These are phyloP conservation scores for Cucurbita argyrosperma DNA, from an alignment of 306 rosid species.

Conservation along the genomic window DNA sequence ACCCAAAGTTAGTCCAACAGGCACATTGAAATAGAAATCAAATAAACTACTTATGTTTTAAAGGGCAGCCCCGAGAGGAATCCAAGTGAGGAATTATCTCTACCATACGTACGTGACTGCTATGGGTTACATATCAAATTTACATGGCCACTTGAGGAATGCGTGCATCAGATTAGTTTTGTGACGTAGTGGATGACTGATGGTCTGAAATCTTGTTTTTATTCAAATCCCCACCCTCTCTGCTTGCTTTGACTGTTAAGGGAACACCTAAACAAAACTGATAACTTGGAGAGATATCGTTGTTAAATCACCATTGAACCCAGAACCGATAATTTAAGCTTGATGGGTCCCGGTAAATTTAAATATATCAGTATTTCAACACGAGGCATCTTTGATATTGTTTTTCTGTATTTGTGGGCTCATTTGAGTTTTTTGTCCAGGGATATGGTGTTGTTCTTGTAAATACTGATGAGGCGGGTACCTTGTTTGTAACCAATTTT, in stretches of 20 bases:
- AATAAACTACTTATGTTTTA: not conserved
- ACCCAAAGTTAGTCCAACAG: not conserved
- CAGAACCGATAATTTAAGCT: not conserved
- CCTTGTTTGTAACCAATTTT: conserved; percentile 70
- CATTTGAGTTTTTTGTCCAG: conserved; percentile 28
- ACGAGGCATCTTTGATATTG: not conserved
- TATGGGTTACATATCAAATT: not conserved
- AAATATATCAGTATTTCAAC: not conserved
- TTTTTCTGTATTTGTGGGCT: not conserved
- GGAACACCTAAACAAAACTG: not conserved
- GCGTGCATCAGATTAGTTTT: not conserved
- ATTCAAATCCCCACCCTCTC: not conserved
- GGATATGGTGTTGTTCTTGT: conserved; percentile 93
- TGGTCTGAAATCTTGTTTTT: not conserved
- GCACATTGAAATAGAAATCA: not conserved
- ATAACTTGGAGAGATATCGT: not conserved
- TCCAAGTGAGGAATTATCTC: not conserved
- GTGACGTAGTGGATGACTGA: not conserved
- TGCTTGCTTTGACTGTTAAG: not conserved
- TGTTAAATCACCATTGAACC: not conserved
- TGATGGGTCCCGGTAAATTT: not conserved
- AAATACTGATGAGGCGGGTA: conserved; percentile 84
- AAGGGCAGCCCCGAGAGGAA: not conserved
- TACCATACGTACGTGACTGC: not conserved
- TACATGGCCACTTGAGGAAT: not conserved